phyloP scores from a whole-genome alignment of 2,329 filamentous ascomycete genomes.

The Colletotrichum somersetense region DNA sequence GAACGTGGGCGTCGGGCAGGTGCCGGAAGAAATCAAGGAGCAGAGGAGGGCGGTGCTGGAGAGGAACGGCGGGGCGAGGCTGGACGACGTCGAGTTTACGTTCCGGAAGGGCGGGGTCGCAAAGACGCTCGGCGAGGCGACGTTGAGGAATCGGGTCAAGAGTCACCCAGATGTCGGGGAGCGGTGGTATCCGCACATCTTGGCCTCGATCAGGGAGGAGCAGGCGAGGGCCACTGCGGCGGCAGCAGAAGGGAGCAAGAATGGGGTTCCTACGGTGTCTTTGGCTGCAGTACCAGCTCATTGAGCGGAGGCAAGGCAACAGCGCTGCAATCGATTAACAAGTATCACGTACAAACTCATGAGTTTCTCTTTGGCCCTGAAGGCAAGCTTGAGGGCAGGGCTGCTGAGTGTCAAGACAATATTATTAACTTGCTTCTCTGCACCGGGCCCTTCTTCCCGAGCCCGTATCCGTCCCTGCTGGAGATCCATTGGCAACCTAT shows the following conservation, averaged over 20 bases:
- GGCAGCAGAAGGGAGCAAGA: constrained; percentile 39
- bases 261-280: neutral
- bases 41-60: constrained; percentile 71
- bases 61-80: constrained; percentile 65
- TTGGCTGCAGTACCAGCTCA: neutral
- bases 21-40: constrained; percentile 73
- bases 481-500: neutral
- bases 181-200: constrained; percentile 79
- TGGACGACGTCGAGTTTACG: constrained; percentile 88
- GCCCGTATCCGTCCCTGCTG: neutral
- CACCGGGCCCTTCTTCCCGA: neutral
- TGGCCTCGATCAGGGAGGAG: constrained; percentile 69
- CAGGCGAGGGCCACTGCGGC: constrained; percentile 56
- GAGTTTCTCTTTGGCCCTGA: neutral
- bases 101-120: constrained; percentile 78
- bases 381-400: neutral
- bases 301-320: neutral
- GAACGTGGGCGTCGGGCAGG: constrained; percentile 64
- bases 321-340: neutral
- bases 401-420: neutral
- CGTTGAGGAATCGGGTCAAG: constrained; percentile 85
- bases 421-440: neutral
- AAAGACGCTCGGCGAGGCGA: constrained; percentile 83
- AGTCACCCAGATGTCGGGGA: constrained; percentile 90
- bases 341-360: neutral